A percentile compares a stretch with the other conserved stretches of the same genome.
phyloP scores from a whole-genome alignment of 2,329 filamentous ascomycete genomes.

The Ambrosiella cleistominuta region DNA sequence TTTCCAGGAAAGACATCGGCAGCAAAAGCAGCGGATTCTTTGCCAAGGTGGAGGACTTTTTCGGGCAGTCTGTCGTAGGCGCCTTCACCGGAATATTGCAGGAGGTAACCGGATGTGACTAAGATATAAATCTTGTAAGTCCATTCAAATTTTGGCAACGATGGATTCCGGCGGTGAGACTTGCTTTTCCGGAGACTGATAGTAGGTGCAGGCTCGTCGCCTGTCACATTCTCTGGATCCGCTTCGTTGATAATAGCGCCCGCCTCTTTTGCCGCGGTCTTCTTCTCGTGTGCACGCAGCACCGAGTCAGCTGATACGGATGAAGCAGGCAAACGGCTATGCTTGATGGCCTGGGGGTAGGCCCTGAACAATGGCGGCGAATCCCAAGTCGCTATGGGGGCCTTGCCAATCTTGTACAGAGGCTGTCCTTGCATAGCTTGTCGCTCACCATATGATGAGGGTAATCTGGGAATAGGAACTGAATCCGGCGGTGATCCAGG shows the following conservation, averaged over 20 bases:
- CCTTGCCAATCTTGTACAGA: conserved; percentile 16
- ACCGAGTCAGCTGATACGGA: conserved; percentile 52
- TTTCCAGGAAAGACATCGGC: conserved; percentile 64
- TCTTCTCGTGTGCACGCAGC: conserved; percentile 22
- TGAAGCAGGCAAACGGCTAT: conserved; percentile 52
- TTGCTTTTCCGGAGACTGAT: conserved; percentile 21
- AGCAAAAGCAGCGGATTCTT: conserved; percentile 61
- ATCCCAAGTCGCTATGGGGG: conserved; percentile 33
- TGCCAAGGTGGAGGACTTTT: conserved; percentile 53
- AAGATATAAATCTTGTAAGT: conserved; percentile 57
- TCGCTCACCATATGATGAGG: conserved; percentile 1
- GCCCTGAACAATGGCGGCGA: conserved; percentile 71
- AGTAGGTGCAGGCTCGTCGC: neutral
- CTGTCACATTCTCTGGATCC: neutral
- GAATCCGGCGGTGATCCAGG: conserved; percentile 8
- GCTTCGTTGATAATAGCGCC: neutral
- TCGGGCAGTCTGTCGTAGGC: conserved; percentile 56
- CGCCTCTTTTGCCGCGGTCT: conserved; percentile 15
- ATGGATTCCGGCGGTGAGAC: conserved; percentile 28
- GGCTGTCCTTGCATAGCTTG: conserved; percentile 1
- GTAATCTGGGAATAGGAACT: conserved; percentile 11
- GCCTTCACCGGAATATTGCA: conserved; percentile 59
- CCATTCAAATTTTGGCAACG: conserved; percentile 39
- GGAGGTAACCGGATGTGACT: conserved; percentile 50
- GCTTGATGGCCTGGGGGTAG: conserved; percentile 66